A percentile compares a stretch with the other conserved stretches of the same genome.
Conservation (phyloP, 2,329 filamentous ascomycete species). For the Emericellopsis cladophorae region DNA sequence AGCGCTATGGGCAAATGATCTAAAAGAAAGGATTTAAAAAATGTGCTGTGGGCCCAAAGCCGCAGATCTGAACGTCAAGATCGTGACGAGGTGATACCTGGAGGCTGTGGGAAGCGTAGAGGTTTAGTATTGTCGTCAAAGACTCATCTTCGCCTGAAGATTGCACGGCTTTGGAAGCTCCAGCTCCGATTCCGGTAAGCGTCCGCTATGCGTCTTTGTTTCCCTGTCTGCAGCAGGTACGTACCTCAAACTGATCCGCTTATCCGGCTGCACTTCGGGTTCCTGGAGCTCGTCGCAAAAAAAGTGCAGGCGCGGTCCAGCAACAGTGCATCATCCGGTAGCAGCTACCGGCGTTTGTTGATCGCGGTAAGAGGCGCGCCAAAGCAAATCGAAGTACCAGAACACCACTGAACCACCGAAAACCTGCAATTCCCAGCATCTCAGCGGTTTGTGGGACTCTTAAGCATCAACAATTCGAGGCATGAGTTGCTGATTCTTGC, state of each 20-base stretch:
- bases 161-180: too few species aligned
- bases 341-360: background rate
- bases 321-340: background rate
- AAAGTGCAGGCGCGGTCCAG: background rate
- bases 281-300: background rate
- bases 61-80: too few species aligned
- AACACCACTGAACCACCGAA: slow-evolving; percentile 7
- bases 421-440: slow-evolving; percentile 7
- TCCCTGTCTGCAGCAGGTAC: background rate
- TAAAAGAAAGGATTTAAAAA: too few species aligned
- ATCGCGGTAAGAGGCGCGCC: background rate
- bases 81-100: too few species aligned
- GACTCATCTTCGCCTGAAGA: too few species aligned
- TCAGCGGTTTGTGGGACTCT: slow-evolving; percentile 5
- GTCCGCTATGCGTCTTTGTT: background rate
- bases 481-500: slow-evolving; percentile 24
- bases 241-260: background rate
- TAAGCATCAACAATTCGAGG: slow-evolving; percentile 10
- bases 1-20: too few species aligned
- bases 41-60: too few species aligned
- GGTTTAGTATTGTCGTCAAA: too few species aligned
- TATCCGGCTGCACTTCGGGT: background rate
- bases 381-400: background rate
- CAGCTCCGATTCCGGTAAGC: background rate
- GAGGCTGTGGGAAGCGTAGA: too few species aligned